phyloP scores from a whole-genome alignment of 1,284 basidiomycete genomes.

The Chondrostereum purpureum region DNA sequence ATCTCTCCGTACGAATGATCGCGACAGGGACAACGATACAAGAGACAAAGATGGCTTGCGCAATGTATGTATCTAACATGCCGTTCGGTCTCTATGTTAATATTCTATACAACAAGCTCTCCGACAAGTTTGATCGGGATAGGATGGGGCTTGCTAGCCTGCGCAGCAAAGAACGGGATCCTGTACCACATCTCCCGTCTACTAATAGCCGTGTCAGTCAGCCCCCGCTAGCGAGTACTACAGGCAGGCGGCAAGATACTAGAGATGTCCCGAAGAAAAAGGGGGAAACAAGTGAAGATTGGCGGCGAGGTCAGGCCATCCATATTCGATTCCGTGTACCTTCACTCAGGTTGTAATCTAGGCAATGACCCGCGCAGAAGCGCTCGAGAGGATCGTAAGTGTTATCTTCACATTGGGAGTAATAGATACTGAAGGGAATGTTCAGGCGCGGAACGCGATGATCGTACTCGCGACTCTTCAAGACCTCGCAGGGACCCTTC shows the following conservation, averaged over 20 bases:
- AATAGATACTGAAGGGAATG: background rate
- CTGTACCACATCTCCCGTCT: constrained; percentile 51
- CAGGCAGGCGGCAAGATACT: constrained; percentile 46
- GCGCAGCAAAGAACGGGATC: constrained; percentile 63
- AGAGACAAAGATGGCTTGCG: constrained; percentile 67
- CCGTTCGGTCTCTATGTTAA: constrained; percentile 7
- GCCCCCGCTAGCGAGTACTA: constrained; percentile 31
- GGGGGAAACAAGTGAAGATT: constrained; percentile 71
- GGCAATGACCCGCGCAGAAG: constrained; percentile 45
- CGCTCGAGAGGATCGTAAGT: constrained; percentile 56
- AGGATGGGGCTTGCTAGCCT: constrained; percentile 52
- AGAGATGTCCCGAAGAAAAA: constrained; percentile 62
- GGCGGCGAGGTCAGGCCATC: constrained; percentile 59
- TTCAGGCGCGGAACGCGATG: constrained; percentile 24
- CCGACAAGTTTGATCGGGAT: constrained; percentile 81
- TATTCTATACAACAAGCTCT: constrained; percentile 52
- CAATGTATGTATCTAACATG: constrained; percentile 45
- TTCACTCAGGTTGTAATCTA: constrained; percentile 19
- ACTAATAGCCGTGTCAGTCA: constrained; percentile 35
- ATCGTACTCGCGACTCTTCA: constrained; percentile 56
- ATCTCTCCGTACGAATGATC: constrained; percentile 62
- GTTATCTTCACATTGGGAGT: background rate
- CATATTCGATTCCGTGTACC: constrained; percentile 11
- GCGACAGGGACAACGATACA: constrained; percentile 59
- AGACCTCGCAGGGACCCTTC: constrained; percentile 52